Evolutionary conservation across 2,329 filamentous ascomycete species (phyloP), one percentile per base, ranked within the genome.

Genomic region (Leptographium lundbergii): DNA sequence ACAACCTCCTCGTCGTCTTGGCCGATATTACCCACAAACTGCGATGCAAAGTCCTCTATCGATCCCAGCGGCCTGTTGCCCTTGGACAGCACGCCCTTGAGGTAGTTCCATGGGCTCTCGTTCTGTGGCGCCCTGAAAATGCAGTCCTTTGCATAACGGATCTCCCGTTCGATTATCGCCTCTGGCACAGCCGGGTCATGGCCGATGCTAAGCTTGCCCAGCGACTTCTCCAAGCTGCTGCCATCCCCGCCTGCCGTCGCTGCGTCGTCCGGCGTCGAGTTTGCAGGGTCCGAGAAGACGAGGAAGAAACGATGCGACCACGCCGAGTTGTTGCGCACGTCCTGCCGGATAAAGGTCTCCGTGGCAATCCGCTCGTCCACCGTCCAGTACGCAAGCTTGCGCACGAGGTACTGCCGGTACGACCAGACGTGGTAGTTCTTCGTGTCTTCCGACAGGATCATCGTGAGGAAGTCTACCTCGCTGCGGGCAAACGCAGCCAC

Each of bases 381-480:
- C 54, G 61, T 62, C 79, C 72, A 96, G 77, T 74, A 87, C 69
- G 84, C 86, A 78, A 87, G 72, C 68, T 82, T 83, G 57, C 75
- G 74, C 48, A 85, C 81, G 24, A 86, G 71, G 68, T 81, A 84
- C 70, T 96, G 90, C 60, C 94, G 81, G 75, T 97, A 99, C 59
- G 86, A 90, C 94, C 94, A 99, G 54, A 97, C 94, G 70, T 99
- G 94, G 71, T 99, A 97, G 76, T 99, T 99, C 75, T 99, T 99
- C 56, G 87, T 83, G 70, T 99, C 94, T 66, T 88, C 80, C 48
- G 79, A 81, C 58, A 99, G 85, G 81, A 99, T 97, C 54, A 79
- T 73, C 61, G 79, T 80, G 61, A 96, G 81, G 70, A 97, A 97
- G 17, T 77, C 78, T 24, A 80, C 77, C 73, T 99, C 94, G 4